These are phyloP conservation scores for Nothophaeocryptopus gaeumannii DNA, from an alignment of 2,329 filamentous ascomycete species.

Conservation along the genomic window DNA sequence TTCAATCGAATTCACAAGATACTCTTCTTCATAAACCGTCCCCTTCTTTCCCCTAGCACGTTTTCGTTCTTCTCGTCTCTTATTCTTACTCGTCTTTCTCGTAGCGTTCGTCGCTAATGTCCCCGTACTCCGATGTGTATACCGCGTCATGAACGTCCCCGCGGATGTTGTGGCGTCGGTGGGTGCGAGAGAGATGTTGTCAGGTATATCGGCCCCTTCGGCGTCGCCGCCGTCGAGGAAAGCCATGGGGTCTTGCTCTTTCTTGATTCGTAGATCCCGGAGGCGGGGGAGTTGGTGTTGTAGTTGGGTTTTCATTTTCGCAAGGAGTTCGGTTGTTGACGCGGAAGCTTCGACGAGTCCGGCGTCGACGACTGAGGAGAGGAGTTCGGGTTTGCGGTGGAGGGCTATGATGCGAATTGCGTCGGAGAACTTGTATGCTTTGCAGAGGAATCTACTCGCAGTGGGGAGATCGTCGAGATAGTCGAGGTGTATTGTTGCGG, in stretches of 20 bases:
- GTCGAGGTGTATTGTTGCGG: conserved; percentile 76
- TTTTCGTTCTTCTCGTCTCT: conserved; percentile 88
- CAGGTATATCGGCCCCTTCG: conserved; percentile 65
- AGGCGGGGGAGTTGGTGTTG: conserved; percentile 82
- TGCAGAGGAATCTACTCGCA: conserved; percentile 77
- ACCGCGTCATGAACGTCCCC: conserved; percentile 83
- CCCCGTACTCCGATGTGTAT: conserved; percentile 69
- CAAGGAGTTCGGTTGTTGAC: conserved; percentile 82
- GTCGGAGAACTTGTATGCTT: conserved; percentile 81
- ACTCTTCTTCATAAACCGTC: conserved; percentile 96
- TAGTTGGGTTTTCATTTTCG: conserved; percentile 86
- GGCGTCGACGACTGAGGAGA: conserved; percentile 68
- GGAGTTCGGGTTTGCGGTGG: conserved; percentile 58
- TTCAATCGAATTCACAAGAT: conserved; percentile 82
- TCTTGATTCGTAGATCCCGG: conserved; percentile 74
- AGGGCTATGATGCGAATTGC: conserved; percentile 75
- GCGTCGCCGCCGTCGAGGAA: conserved; percentile 72
- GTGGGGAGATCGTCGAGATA: conserved; percentile 70
- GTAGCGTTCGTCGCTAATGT: conserved; percentile 72
- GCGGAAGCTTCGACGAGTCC: conserved; percentile 79
- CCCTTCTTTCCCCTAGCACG: conserved; percentile 91
- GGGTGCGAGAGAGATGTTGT: conserved; percentile 87
- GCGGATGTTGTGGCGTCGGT: conserved; percentile 74
- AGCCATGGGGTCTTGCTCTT: conserved; percentile 76
- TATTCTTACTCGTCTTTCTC: conserved; percentile 81